A percentile compares a stretch with the other conserved stretches of the same genome.
Evolutionary conservation across 2,329 filamentous ascomycete genomes (phyloP).

Genomic region (Fusarium brevicatenulatum): DNA sequence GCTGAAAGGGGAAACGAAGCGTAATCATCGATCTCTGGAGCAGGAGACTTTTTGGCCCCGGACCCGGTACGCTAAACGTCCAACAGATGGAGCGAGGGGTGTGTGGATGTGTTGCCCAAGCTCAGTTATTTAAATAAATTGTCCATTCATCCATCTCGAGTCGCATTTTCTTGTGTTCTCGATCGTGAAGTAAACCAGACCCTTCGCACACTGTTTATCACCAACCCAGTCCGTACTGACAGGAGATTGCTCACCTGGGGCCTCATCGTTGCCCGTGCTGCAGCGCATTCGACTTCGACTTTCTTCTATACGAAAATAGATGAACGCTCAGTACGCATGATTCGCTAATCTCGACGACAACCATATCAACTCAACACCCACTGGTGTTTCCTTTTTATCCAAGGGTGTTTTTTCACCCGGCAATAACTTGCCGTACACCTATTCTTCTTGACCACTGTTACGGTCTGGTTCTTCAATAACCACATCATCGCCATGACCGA

Average conservation of each 20-base stretch:
- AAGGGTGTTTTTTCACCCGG: slow-evolving; percentile 14
- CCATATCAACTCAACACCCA: background rate
- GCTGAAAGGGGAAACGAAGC: slow-evolving; percentile 15
- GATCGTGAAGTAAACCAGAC: slow-evolving; percentile 5
- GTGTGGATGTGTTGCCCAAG: slow-evolving; percentile 12
- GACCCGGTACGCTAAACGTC: slow-evolving; percentile 13
- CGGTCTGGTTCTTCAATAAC: background rate
- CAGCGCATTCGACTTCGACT: background rate
- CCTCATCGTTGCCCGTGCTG: background rate
- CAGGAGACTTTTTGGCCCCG: slow-evolving; percentile 35
- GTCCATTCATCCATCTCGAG: slow-evolving; percentile 15
- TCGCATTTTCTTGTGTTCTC: slow-evolving; percentile 15
- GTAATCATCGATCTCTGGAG: background rate
- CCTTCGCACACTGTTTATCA: background rate
- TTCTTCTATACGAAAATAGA: background rate
- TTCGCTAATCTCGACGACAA: slow-evolving; percentile 11
- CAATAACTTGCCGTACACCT: background rate
- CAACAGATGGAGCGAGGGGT: slow-evolving; percentile 11
- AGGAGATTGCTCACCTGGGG: background rate
- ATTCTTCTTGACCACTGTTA: background rate
- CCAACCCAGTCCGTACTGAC: background rate
- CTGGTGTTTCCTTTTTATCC: background rate
- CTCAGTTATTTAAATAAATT: slow-evolving; percentile 29
- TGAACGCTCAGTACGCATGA: background rate
- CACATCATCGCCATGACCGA: slow-evolving; percentile 32